Evolutionary conservation across 768 basidiomycete genomes (phyloP), one percentile per base, ranked within the genome.

Genomic region (Lactifluus hygrophoroides): DNA sequence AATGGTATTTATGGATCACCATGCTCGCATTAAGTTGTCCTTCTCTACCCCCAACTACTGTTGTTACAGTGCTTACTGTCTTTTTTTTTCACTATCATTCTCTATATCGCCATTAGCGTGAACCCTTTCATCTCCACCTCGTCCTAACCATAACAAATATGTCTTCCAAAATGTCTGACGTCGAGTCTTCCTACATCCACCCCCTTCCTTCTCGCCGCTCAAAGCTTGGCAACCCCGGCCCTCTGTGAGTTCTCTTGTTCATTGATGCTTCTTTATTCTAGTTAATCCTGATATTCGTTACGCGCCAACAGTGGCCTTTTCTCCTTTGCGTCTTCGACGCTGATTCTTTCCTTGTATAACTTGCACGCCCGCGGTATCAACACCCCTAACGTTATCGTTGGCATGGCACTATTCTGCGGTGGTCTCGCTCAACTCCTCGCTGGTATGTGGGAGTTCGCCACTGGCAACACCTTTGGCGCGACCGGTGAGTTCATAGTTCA

Each of bases 401-500:
- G 90, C 51, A 91, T 94, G 90, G 90, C 90, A 25, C 68, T 90
- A 64, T 88, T 84, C 71, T 81, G 81, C 60, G 93, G 92, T 62
- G 93, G 93, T 59, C 82, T 94, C 35, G 85, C 78, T 13, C 93
- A 94, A 69, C 76, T 94, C 48, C 73, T 94, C 35, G 92, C 91
- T 30, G 93, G 93, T 40, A 90, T 93, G 86, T 92, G 90, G 90
- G 71, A 71, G 59, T 73, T 73, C 30, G 72, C 71, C 3, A 57
- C 78, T 32, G 84, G 84, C 1, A 89, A 90, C 62, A 74, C 73
- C 0, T 88, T 90, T 61, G 85, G 83, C 64, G 87, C 79, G 11
- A 83, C 86, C 25, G 85, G 87, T 86, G 40, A 70, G 85, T 73
- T 1, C 14, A 34, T 7, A 19, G 9, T 1, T 1, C 23, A 9